Percentiles rank a stretch among this genome's conserved stretches.
Evolutionary conservation across 495 filamentous ascomycete genomes (phyloP).

Genomic region (Aspergillus affinis): DNA sequence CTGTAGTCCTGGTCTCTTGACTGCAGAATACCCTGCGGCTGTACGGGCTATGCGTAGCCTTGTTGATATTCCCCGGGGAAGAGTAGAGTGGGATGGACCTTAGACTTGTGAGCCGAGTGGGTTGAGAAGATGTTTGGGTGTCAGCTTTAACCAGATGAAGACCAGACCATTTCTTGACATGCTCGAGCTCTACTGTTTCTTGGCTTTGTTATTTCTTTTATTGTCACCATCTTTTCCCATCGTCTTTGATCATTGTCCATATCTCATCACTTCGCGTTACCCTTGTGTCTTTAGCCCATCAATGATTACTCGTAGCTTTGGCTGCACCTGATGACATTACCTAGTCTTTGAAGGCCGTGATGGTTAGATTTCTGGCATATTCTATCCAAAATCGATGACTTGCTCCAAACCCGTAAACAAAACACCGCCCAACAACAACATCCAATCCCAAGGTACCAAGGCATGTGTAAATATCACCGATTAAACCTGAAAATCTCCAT

Average conservation of each 20-base stretch:
- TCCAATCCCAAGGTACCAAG: neutral
- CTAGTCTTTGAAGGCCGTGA: neutral
- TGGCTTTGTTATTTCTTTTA: slow-evolving; percentile 1
- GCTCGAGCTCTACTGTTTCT: slow-evolving; percentile 1
- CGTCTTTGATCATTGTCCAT: slow-evolving; percentile 3
- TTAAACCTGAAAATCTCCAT: slow-evolving; percentile 51
- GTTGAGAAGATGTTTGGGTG: slow-evolving; percentile 5
- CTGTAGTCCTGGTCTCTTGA: slow-evolving; percentile 33
- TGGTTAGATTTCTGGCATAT: neutral
- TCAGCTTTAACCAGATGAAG: slow-evolving; percentile 4
- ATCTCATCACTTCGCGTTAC: slow-evolving; percentile 5
- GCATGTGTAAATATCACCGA: slow-evolving; percentile 25
- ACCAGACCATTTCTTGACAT: slow-evolving; percentile 5
- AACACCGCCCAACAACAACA: neutral
- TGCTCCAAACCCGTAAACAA: neutral
- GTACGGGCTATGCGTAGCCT: slow-evolving; percentile 34
- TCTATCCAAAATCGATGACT: neutral
- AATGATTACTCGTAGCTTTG: slow-evolving; percentile 15
- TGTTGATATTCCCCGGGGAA: slow-evolving; percentile 16
- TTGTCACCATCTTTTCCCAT: slow-evolving; percentile 5
- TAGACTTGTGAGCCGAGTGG: slow-evolving; percentile 11
- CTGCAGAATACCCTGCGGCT: slow-evolving; percentile 25
- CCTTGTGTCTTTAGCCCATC: slow-evolving; percentile 12
- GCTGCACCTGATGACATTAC: slow-evolving; percentile 10
- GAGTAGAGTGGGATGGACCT: slow-evolving; percentile 13